Conservation (phyloP, 1,139 yeast species). For the Lodderomyces beijingensis region DNA sequence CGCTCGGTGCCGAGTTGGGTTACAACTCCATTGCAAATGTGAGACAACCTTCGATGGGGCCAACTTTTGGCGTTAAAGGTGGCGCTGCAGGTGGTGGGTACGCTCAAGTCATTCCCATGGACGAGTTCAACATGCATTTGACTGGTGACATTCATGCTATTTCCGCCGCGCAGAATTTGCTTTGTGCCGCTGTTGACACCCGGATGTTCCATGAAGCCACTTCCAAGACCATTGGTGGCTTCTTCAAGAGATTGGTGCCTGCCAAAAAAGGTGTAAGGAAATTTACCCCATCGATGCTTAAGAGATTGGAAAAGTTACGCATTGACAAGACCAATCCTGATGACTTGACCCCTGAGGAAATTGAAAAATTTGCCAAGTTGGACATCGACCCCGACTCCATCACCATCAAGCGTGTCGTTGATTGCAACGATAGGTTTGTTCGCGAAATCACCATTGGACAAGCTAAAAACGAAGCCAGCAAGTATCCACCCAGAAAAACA, state of each 20-base stretch:
- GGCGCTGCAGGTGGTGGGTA: constrained; percentile 92
- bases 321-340: constrained; percentile 66
- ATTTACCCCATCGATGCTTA: constrained; percentile 65
- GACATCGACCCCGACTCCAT: constrained; percentile 71
- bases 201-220: constrained; percentile 78
- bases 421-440: constrained; percentile 73
- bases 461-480: constrained; percentile 65
- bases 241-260: constrained; percentile 70
- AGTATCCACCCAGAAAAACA: constrained; percentile 64
- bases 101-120: constrained; percentile 85
- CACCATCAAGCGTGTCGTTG: constrained; percentile 75
- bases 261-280: constrained; percentile 59
- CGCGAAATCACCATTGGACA: constrained; percentile 73
- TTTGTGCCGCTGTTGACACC: constrained; percentile 82
- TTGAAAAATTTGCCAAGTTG: constrained; percentile 56
- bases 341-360: constrained; percentile 62
- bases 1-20: constrained; percentile 70
- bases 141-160: constrained; percentile 86
- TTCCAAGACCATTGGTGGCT: constrained; percentile 58
- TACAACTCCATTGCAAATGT: constrained; percentile 72
- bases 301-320: constrained; percentile 59
- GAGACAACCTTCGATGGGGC: constrained; percentile 86
- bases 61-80: constrained; percentile 83
- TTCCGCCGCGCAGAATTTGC: constrained; percentile 71
- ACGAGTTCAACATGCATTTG: constrained; percentile 79